These are phyloP conservation scores for Hibiscus tridactylites DNA, from an alignment of 345 rosid genomes.

Conservation along the genomic window DNA sequence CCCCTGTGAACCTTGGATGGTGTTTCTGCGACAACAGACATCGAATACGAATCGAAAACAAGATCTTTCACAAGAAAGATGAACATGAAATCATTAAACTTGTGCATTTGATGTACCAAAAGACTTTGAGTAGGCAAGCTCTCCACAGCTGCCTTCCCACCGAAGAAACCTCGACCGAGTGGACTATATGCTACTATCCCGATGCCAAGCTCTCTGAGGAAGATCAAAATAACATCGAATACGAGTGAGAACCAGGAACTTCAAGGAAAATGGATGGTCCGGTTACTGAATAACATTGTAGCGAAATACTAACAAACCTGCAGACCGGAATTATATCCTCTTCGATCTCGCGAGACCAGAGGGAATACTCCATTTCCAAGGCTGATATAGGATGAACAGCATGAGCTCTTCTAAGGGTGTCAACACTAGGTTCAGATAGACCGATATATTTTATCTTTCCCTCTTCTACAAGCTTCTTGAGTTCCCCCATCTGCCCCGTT, in stretches of 20 bases:
- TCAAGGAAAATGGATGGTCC: background rate
- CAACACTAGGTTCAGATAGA: conserved; percentile 41
- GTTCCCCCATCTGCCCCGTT: conserved; percentile 26
- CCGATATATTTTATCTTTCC: conserved; percentile 40
- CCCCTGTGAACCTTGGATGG: conserved; percentile 36
- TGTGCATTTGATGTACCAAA: background rate
- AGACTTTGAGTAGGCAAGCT: background rate
- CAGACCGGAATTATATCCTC: conserved; percentile 41
- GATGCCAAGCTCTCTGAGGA: conserved; percentile 30
- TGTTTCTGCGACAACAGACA: conserved; percentile 3
- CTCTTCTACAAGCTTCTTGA: conserved; percentile 34
- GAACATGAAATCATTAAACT: too few relatives aligned
- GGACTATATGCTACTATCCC: conserved; percentile 35
- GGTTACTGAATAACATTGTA: background rate
- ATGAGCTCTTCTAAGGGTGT: conserved; percentile 36
- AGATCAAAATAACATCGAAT: background rate
- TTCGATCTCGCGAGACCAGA: conserved; percentile 40
- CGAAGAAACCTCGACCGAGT: conserved; percentile 35
- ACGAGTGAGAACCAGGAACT: background rate
- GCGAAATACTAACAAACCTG: conserved; percentile 22
- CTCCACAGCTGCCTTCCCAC: conserved; percentile 31
- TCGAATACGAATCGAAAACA: background rate
- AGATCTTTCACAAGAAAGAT: background rate
- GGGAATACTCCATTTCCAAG: conserved; percentile 38
- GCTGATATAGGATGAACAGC: conserved; percentile 44